Conservation (phyloP, 2,329 filamentous ascomycete species). For the Aureobasidium musti region DNA sequence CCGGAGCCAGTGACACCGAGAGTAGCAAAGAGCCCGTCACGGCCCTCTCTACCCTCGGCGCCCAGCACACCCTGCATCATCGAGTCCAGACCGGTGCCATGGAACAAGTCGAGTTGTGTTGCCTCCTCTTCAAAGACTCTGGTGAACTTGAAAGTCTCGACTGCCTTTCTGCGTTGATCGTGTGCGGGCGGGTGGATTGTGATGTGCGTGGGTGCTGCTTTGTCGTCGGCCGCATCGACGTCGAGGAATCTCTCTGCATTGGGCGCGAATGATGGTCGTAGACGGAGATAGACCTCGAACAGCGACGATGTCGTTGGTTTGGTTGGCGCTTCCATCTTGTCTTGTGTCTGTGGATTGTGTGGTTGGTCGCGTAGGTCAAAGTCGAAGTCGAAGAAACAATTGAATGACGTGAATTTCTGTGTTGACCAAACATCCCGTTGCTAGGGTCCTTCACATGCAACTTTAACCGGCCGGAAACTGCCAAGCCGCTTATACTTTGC, state of each 20-base stretch:
- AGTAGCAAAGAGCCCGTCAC: slow-evolving; percentile 87
- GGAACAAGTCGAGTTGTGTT: slow-evolving; percentile 82
- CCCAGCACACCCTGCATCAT: slow-evolving; percentile 81
- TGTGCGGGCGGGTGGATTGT: slow-evolving; percentile 67
- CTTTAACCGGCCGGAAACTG: background rate
- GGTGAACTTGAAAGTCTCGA: slow-evolving; percentile 94
- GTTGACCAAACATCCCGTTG: slow-evolving; percentile 22
- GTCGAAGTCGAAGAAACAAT: background rate
- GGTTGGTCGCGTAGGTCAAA: background rate
- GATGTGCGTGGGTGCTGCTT: slow-evolving; percentile 51
- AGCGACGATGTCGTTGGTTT: slow-evolving; percentile 55
- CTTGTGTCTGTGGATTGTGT: background rate
- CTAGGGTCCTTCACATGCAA: slow-evolving; percentile 1
- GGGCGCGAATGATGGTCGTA: slow-evolving; percentile 54
- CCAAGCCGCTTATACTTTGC: slow-evolving; percentile 9
- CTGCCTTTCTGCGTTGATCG: slow-evolving; percentile 73
- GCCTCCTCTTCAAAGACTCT: slow-evolving; percentile 87
- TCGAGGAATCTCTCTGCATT: slow-evolving; percentile 70
- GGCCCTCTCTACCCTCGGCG: slow-evolving; percentile 70
- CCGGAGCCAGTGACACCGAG: slow-evolving; percentile 93
- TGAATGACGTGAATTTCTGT: slow-evolving; percentile 18
- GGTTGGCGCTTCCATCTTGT: slow-evolving; percentile 29
- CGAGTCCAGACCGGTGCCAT: slow-evolving; percentile 71
- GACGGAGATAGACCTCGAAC: slow-evolving; percentile 88
- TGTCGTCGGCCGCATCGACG: slow-evolving; percentile 60